Evolutionary conservation across 306 rosid species (phyloP).

Genomic region (Pyrus bretschneideri): DNA sequence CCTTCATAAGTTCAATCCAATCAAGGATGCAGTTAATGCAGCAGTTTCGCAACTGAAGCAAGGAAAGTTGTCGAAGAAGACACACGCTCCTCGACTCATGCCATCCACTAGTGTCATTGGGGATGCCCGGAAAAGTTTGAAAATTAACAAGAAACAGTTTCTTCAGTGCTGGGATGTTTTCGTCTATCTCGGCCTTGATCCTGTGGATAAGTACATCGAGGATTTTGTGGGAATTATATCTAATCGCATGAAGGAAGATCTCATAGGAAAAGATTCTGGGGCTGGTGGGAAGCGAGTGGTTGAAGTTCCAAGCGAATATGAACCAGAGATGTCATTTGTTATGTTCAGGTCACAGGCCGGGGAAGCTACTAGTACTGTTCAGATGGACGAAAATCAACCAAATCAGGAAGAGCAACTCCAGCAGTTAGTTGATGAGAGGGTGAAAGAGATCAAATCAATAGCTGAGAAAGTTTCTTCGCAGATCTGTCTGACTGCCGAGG

Average conservation of each 20-base stretch:
- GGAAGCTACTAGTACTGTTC: constrained; percentile 33
- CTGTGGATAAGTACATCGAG: constrained; percentile 51
- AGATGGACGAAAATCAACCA: constrained; percentile 49
- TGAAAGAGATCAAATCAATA: constrained; percentile 60
- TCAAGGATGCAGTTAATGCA: constrained; percentile 37
- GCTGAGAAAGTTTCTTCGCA: constrained; percentile 51
- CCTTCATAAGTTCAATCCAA: constrained; percentile 48
- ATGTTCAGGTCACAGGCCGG: constrained; percentile 47
- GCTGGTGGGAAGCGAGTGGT: constrained; percentile 58
- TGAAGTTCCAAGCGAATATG: constrained; percentile 45
- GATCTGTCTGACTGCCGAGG: neutral
- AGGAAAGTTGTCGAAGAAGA: constrained; percentile 70
- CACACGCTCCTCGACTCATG: constrained; percentile 39
- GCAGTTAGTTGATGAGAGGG: constrained; percentile 63
- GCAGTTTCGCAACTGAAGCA: constrained; percentile 55
- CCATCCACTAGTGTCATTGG: constrained; percentile 53
- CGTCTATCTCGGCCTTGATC: constrained; percentile 60
- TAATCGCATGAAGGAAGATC: constrained; percentile 64
- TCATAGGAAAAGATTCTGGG: constrained; percentile 70
- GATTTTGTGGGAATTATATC: constrained; percentile 59
- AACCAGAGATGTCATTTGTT: constrained; percentile 64
- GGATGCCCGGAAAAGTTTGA: constrained; percentile 55
- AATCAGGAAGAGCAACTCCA: constrained; percentile 72
- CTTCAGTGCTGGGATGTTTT: constrained; percentile 91
- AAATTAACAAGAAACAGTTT: constrained; percentile 80